Percentiles rank a stretch among this genome's conserved stretches.
phyloP scores from a whole-genome alignment of 768 basidiomycete species.

The Floccularia luteovirens region DNA sequence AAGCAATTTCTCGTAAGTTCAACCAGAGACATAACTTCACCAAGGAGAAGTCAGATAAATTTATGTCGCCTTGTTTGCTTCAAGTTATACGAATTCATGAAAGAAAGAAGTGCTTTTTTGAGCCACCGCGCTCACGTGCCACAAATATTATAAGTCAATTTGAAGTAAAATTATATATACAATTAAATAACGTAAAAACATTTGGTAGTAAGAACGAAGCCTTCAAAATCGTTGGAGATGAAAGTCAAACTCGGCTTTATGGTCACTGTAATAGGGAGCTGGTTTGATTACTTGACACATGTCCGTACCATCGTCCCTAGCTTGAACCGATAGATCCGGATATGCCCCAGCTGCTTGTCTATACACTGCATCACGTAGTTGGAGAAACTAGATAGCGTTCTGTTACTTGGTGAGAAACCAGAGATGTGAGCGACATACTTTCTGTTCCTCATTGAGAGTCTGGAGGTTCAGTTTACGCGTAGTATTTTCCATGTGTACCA shows the following conservation, averaged over 20 bases:
- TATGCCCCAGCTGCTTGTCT: conserved; percentile 7
- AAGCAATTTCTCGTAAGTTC: conserved; percentile 71
- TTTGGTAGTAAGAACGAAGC: too few relatives aligned
- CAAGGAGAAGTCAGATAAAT: too few relatives aligned
- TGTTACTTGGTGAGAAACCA: not conserved
- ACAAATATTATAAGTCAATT: too few relatives aligned
- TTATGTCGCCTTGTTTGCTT: not conserved
- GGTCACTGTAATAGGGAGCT: too few relatives aligned
- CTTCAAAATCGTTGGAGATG: too few relatives aligned
- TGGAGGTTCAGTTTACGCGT: conserved; percentile 41
- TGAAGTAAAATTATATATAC: too few relatives aligned
- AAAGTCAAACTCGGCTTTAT: too few relatives aligned
- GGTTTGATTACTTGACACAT: too few relatives aligned
- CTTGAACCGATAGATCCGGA: not conserved
- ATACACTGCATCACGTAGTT: conserved; percentile 16
- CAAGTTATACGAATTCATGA: not conserved
- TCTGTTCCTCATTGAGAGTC: conserved; percentile 47
- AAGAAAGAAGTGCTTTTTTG: not conserved
- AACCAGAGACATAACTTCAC: conserved; percentile 48
- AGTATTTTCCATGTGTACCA: conserved; percentile 62
- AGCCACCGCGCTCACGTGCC: too few relatives aligned
- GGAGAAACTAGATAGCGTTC: conserved; percentile 13
- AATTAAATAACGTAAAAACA: too few relatives aligned
- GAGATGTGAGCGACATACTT: conserved; percentile 24
- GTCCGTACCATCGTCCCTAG: not conserved